Base-by-base conservation (phyloP, 192 early-diverging fungal genomes). In the Funneliformis mosseae region DNA sequence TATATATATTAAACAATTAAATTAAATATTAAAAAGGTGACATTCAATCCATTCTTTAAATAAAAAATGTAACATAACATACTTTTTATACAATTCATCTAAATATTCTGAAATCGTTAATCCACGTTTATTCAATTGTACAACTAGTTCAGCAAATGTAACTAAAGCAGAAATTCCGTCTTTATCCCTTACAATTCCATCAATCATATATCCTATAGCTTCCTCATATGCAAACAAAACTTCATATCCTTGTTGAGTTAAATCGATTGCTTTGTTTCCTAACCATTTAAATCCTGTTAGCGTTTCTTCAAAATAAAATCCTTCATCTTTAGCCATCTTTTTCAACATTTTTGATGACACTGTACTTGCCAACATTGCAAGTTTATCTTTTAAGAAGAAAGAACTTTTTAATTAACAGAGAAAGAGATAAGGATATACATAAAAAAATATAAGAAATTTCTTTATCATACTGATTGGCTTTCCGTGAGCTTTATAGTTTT, bases 281-380 rank as follows among this genome's bases (percentile, higher is more conserved):
- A 98, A 91, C 94, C 95, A 98, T 84, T 98, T 98, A 89, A 98
- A 97, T 39, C 97, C 97, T 11, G 97, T 98, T 63, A 97, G 87
- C 2, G 97, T 97, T 81, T 97, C 97, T 60, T 93, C 92, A 83
- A 96, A 98, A 48, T 86, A 85, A 78, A 97, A 90, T 10, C 95
- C 95, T 78, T 96, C 93, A 8, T 82, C 83, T 23, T 86, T 83
- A 0, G 94, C 93, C 85, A 98, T 89, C 43, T 84, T 88, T 43
- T 84, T 87, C 63, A 98, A 88, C 91, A 97, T 94, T 67, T 91
- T 93, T 27, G 95, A 95, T 11, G 94, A 96, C 9, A 97, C 97
- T 0, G 96, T 94, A 78, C 92, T 95, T 82, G 94, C 92, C 18
- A 96, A 83, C 89, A 97, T 91, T 5, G 93, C 94, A 33, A 95